Base-by-base conservation (phyloP, 1,139 yeast species). In the Kodamaea sp. region DNA sequence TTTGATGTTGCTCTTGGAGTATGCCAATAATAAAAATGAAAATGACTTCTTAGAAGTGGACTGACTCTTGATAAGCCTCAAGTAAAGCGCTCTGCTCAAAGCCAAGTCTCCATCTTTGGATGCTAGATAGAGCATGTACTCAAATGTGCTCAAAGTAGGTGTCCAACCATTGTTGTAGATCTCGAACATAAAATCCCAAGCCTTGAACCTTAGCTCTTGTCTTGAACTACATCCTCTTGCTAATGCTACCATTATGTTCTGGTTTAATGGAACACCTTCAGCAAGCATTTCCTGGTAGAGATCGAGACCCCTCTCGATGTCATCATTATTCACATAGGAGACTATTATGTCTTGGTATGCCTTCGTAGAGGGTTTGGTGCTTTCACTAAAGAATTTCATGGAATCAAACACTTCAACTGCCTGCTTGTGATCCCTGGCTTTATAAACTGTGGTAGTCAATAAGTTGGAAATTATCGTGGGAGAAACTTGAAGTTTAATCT, bases 111-210 rank as follows among this genome's bases (percentile, higher is more conserved):
- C 94, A 46, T 90, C 90, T 38, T 70, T 71, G 0, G 90, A 83
- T 8, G 94, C 78, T 27, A 90, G 60, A 43, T 81, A 76, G 57
- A 90, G 68, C 79, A 90, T 80, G 13, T 79, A 70, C 43, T 82
- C 84, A 42, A 83, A 71, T 0, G 86, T 73, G 21, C 66, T 66
- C 15, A 75, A 55, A 11, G 73, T 62, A n/a, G 79, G 71, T 34
- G 65, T 58, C 70, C 73, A 68, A 1, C 73, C 75, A 28, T 60
- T 52, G 14, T 75, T 72, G 47, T 80, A 73, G 39, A 87, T 78
- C 44, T 84, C 82, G 42, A 83, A 71, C 37, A 90, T 76, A 48
- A 77, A 83, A 34, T 78, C 77, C 97, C 97, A 92, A 0, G 96
- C 89, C 44, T 72, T 68, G 31, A 64, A 50, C 18, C 71, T 64